A percentile compares a stretch with the other conserved stretches of the same genome.
Evolutionary conservation across 2,329 filamentous ascomycete species (phyloP).

Genomic region (Cladosporium austrohemisphaericum): DNA sequence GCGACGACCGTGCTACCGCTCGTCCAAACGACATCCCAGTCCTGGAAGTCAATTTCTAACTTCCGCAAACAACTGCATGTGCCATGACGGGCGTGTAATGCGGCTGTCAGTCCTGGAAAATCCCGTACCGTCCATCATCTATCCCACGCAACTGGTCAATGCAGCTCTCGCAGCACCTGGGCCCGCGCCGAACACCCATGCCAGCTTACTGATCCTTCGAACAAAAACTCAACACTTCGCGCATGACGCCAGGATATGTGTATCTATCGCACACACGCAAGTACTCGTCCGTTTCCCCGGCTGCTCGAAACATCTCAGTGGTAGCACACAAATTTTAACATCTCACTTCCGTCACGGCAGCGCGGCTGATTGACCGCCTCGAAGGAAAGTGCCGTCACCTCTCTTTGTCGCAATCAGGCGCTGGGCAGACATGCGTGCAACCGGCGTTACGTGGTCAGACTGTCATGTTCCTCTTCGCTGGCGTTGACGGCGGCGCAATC

Average conservation of each 20-base stretch:
- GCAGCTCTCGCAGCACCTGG: conserved; percentile 5
- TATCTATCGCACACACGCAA: not conserved
- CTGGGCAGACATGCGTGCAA: conserved; percentile 13
- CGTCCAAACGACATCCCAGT: not conserved
- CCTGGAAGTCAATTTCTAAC: not conserved
- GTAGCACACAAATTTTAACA: no score
- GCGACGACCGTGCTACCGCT: conserved; percentile 8
- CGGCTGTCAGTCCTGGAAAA: conserved; percentile 1
- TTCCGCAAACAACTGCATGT: conserved; percentile 1
- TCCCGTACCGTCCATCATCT: not conserved
- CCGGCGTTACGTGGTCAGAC: conserved; percentile 6
- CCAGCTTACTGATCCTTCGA: conserved; percentile 7
- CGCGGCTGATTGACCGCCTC: conserved; percentile 12
- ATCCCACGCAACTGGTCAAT: conserved; percentile 6
- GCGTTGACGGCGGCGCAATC: conserved; percentile 1
- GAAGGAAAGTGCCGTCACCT: not conserved
- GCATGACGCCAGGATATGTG: not conserved
- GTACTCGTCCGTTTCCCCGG: not conserved
- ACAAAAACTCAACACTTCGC: no score
- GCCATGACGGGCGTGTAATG: not conserved
- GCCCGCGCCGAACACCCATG: not conserved
- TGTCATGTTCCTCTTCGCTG: no score
- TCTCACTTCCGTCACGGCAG: no score
- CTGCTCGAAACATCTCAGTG: no score
- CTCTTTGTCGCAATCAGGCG: conserved; percentile 2